Evolutionary conservation across 1,284 basidiomycete genomes (phyloP).

Genomic region (Microbotryomycetes sp.): DNA sequence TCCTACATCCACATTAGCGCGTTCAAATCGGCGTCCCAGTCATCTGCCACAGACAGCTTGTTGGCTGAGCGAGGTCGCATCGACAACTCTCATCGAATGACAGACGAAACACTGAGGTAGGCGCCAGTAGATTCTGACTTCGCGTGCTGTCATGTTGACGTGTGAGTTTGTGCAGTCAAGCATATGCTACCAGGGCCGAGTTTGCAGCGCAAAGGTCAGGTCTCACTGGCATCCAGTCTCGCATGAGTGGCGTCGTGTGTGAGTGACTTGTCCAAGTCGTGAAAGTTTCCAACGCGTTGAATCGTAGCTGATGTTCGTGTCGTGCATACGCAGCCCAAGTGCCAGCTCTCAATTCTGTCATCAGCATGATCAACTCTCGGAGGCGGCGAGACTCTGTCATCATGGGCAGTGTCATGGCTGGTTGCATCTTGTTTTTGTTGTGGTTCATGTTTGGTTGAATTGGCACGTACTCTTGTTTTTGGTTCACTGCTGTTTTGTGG

Average conservation of each 20-base stretch:
- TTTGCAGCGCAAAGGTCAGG: conserved; percentile 76
- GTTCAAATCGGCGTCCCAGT: conserved; percentile 63
- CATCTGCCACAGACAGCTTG: conserved; percentile 64
- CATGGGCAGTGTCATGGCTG: conserved; percentile 73
- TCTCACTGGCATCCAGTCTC: conserved; percentile 66
- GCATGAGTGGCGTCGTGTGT: conserved; percentile 80
- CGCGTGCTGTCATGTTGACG: not conserved
- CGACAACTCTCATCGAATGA: conserved; percentile 89
- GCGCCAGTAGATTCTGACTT: conserved; percentile 36
- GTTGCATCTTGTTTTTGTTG: conserved; percentile 72
- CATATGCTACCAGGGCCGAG: conserved; percentile 92
- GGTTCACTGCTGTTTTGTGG: not conserved
- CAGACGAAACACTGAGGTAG: conserved; percentile 83
- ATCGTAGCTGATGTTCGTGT: not conserved
- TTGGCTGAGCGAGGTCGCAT: conserved; percentile 81
- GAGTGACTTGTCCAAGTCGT: conserved; percentile 39
- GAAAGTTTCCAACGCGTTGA: too few species aligned
- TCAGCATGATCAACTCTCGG: conserved; percentile 86
- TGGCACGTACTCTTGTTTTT: not conserved
- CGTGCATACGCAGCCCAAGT: conserved; percentile 57
- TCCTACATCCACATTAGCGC: conserved; percentile 51
- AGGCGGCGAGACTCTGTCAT: conserved; percentile 85
- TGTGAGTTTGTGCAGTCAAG: conserved; percentile 59
- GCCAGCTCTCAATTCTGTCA: conserved; percentile 85
- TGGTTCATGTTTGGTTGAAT: conserved; percentile 55